A percentile compares a stretch with the other conserved stretches of the same genome.
Conservation (phyloP, 495 filamentous ascomycete species). For the Aspergillus funiculosus region DNA sequence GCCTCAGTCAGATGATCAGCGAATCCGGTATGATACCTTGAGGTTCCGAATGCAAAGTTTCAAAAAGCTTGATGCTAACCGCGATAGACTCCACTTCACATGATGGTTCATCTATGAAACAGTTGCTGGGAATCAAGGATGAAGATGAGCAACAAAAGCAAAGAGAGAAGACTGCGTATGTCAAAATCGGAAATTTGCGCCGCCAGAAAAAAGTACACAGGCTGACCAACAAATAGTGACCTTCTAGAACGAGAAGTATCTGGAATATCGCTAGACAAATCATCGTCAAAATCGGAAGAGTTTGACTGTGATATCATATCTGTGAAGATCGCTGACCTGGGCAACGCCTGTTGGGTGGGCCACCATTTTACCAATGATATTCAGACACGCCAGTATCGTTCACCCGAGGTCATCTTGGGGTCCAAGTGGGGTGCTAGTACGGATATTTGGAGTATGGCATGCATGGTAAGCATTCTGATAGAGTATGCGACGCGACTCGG, state of each 20-base stretch:
- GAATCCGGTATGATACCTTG: slow-evolving; percentile 70
- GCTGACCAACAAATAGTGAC: slow-evolving; percentile 54
- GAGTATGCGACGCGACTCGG: neutral
- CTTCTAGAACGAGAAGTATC: slow-evolving; percentile 87
- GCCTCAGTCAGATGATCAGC: slow-evolving; percentile 75
- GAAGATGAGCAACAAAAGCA: slow-evolving; percentile 71
- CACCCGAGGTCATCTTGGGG: slow-evolving; percentile 93
- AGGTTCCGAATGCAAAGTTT: too few relatives aligned
- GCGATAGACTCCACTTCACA: slow-evolving; percentile 12
- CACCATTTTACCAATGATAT: slow-evolving; percentile 99
- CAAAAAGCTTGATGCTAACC: slow-evolving; percentile 1
- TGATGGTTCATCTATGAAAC: slow-evolving; percentile 51
- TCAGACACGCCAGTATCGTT: slow-evolving; percentile 95
- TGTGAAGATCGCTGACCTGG: slow-evolving; percentile 97
- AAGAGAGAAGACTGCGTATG: slow-evolving; percentile 92
- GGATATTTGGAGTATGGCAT: slow-evolving; percentile 99
- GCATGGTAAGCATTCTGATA: slow-evolving; percentile 64
- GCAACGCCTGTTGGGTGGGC: slow-evolving; percentile 97
- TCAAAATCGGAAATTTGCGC: slow-evolving; percentile 10
- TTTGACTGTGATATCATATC: slow-evolving; percentile 73
- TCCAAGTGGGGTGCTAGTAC: slow-evolving; percentile 98
- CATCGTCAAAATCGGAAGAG: slow-evolving; percentile 45
- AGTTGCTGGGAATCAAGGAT: slow-evolving; percentile 55
- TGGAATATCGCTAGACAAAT: slow-evolving; percentile 87
- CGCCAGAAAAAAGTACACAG: neutral